Percentiles rank a stretch among this genome's conserved stretches.
Evolutionary conservation across 2,329 filamentous ascomycete species (phyloP).

Genomic region (Metarhizium brunneum): DNA sequence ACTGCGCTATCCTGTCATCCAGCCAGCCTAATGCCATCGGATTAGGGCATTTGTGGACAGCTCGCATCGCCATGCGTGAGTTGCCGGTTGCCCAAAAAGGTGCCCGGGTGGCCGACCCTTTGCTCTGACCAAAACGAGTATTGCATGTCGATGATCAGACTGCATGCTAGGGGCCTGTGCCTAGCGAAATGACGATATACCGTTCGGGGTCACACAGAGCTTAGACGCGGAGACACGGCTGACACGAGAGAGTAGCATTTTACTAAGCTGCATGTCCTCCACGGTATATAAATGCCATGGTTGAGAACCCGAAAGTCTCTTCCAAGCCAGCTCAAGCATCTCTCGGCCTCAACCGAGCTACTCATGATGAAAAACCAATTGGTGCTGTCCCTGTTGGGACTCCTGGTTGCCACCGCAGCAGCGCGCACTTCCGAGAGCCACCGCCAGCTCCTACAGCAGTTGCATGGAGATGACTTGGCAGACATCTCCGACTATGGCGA

Average conservation of each 20-base stretch:
- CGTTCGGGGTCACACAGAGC: not conserved
- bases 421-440: not conserved
- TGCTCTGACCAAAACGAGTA: no score
- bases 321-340: not conserved
- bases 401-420: not conserved
- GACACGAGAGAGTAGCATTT: not conserved
- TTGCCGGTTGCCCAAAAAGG: no score
- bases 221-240: not conserved
- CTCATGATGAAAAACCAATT: not conserved
- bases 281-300: not conserved
- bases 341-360: no score
- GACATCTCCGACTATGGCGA: not conserved
- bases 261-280: not conserved
- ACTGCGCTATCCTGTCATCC: no score
- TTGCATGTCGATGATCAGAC: no score
- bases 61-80: no score
- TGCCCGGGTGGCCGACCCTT: no score
- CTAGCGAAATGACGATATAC: no score
- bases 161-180: no score
- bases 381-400: slow-evolving; percentile 2
- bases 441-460: not conserved
- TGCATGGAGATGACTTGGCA: not conserved
- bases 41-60: no score
- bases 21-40: no score
- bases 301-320: not conserved